These are phyloP conservation scores for Glutinoglossum americanum DNA, from an alignment of 495 filamentous ascomycete species.

Conservation along the genomic window DNA sequence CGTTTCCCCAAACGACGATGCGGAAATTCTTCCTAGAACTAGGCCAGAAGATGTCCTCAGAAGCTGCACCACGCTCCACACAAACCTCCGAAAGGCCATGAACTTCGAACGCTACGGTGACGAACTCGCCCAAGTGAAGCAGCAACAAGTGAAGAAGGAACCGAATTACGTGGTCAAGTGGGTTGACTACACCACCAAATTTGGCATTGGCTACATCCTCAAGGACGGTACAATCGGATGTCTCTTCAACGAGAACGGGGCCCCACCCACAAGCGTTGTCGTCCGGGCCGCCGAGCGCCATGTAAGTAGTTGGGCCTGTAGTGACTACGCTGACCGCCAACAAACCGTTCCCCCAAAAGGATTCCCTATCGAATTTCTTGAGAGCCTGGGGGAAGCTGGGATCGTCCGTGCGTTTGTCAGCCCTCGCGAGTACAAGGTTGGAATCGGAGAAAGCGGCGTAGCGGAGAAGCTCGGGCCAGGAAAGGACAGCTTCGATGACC, in stretches of 20 bases:
- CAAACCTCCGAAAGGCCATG: slow-evolving; percentile 32
- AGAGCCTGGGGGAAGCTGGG: slow-evolving; percentile 45
- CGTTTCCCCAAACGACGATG: slow-evolving; percentile 28
- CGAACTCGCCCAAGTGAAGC: not conserved
- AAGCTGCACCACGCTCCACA: slow-evolving; percentile 25
- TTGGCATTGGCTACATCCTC: slow-evolving; percentile 67
- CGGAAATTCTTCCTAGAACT: slow-evolving; percentile 24
- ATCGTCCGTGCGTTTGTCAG: slow-evolving; percentile 39
- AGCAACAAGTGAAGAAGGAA: not conserved
- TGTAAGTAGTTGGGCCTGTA: slow-evolving; percentile 16
- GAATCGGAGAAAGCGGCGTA: slow-evolving; percentile 27
- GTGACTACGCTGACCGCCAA: slow-evolving; percentile 33
- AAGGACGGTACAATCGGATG: slow-evolving; percentile 70
- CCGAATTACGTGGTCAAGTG: slow-evolving; percentile 46
- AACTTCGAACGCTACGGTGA: slow-evolving; percentile 14
- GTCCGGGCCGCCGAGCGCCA: slow-evolving; percentile 39
- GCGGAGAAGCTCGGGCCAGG: slow-evolving; percentile 29
- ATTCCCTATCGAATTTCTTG: slow-evolving; percentile 55
- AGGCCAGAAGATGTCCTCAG: slow-evolving; percentile 30
- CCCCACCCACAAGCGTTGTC: slow-evolving; percentile 43
- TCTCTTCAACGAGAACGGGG: slow-evolving; percentile 43
- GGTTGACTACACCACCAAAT: slow-evolving; percentile 90
- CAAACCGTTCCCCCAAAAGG: slow-evolving; percentile 44
- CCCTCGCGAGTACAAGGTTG: slow-evolving; percentile 35
- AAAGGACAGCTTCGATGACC: slow-evolving; percentile 37